These are phyloP conservation scores for Fusarium nanum DNA, from an alignment of 2,329 filamentous ascomycete species.

Conservation along the genomic window DNA sequence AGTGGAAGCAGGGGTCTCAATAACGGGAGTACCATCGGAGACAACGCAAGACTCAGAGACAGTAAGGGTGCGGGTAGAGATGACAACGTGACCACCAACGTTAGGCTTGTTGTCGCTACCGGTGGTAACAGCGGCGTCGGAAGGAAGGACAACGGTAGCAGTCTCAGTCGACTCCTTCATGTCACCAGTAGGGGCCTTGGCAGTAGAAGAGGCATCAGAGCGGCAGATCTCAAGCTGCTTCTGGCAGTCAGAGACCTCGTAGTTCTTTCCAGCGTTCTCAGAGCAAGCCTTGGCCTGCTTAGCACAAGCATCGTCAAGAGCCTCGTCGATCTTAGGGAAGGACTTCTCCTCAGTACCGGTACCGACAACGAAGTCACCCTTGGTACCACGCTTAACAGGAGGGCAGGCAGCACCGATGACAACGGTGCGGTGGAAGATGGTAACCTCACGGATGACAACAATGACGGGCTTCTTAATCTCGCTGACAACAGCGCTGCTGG, in stretches of 20 bases:
- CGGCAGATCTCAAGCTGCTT: slow-evolving; percentile 44
- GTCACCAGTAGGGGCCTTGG: slow-evolving; percentile 27
- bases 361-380: slow-evolving; percentile 42
- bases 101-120: slow-evolving; percentile 28
- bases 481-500: slow-evolving; percentile 32
- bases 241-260: slow-evolving; percentile 41
- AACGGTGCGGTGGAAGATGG: slow-evolving; percentile 40
- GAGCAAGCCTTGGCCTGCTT: slow-evolving; percentile 45
- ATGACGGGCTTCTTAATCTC: slow-evolving; percentile 37
- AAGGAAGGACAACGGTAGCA: slow-evolving; percentile 43
- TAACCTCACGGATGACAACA: slow-evolving; percentile 40
- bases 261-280: slow-evolving; percentile 43
- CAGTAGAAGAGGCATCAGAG: slow-evolving; percentile 40
- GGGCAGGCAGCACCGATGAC: slow-evolving; percentile 46
- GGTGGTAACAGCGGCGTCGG: slow-evolving; percentile 38
- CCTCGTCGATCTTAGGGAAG: slow-evolving; percentile 39
- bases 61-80: slow-evolving; percentile 45
- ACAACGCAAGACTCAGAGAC: slow-evolving; percentile 44
- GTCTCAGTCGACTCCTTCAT: slow-evolving; percentile 43
- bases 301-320: slow-evolving; percentile 41
- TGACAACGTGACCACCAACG: slow-evolving; percentile 41
- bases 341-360: slow-evolving; percentile 33
- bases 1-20: slow-evolving; percentile 37
- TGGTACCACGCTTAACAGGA: slow-evolving; percentile 34
- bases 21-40: slow-evolving; percentile 39